Conservation (phyloP, 345 rosid genomes). For the Gossypium australe region DNA sequence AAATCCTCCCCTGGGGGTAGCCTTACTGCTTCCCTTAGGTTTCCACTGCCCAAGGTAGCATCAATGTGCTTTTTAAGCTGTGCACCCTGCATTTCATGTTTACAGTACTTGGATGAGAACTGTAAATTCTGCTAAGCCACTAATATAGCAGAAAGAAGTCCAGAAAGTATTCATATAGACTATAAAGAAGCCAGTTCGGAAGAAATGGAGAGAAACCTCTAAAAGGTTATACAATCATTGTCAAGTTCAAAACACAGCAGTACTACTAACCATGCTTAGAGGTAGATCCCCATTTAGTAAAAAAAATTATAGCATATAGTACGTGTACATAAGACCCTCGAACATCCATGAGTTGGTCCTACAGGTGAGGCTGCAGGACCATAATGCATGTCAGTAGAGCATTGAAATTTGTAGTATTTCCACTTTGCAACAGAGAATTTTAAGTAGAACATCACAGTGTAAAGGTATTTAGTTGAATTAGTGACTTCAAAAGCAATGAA, state of each 20-base stretch:
- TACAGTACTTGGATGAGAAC: not conserved
- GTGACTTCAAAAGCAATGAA: not conserved
- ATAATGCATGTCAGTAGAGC: not conserved
- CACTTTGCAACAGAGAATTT: not conserved
- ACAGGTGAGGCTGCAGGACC: not conserved
- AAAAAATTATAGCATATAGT: not conserved
- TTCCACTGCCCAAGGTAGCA: constrained; percentile 96
- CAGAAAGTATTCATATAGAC: not conserved
- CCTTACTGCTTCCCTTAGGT: constrained; percentile 95
- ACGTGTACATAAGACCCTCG: not conserved
- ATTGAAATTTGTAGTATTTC: not conserved
- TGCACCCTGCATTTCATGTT: constrained; percentile 65
- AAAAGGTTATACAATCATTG: constrained; percentile 5
- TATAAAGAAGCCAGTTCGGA: not conserved
- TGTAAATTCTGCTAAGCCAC: constrained; percentile 2
- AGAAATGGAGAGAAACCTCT: not conserved
- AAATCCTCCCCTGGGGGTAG: constrained; percentile 99
- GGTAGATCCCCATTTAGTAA: not conserved
- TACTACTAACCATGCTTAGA: constrained; percentile 7
- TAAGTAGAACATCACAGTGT: not conserved
- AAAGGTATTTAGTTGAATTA: not conserved
- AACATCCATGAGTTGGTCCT: constrained; percentile 3
- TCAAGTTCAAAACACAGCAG: not conserved
- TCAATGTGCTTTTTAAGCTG: constrained; percentile 96
- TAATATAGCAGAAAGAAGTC: not conserved